phyloP scores from a whole-genome alignment of 805 yeast genomes.

The Alloascoidea africana region DNA sequence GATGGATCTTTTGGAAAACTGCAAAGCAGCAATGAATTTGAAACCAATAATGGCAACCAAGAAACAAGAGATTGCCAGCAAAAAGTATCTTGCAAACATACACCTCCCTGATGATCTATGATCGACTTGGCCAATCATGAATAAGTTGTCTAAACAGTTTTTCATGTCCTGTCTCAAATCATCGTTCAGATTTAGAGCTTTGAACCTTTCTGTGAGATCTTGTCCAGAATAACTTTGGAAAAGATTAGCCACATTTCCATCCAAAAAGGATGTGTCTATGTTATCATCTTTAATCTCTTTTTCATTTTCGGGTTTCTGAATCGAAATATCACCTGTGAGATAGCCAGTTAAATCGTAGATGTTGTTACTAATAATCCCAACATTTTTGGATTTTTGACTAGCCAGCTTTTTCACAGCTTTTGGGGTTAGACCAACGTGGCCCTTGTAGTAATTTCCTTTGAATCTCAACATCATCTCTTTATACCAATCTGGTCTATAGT shows the following conservation, averaged over 20 bases:
- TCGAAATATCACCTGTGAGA: slow-evolving; percentile 18
- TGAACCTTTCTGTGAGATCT: slow-evolving; percentile 17
- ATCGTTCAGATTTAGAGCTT: slow-evolving; percentile 12
- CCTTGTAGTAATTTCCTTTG: slow-evolving; percentile 18
- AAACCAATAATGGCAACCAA: slow-evolving; percentile 19
- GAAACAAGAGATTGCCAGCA: slow-evolving; percentile 22
- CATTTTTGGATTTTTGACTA: slow-evolving; percentile 9
- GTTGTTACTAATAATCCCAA: slow-evolving; percentile 20
- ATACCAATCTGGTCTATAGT: slow-evolving; percentile 27
- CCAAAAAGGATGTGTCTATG: slow-evolving; percentile 18
- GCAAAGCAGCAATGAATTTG: slow-evolving; percentile 25
- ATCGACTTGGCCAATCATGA: slow-evolving; percentile 24
- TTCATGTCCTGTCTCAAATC: slow-evolving; percentile 13
- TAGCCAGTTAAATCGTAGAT: slow-evolving; percentile 23
- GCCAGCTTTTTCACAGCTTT: slow-evolving; percentile 14
- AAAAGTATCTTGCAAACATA: slow-evolving; percentile 24
- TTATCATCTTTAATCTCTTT: slow-evolving; percentile 8
- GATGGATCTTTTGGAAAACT: slow-evolving; percentile 17
- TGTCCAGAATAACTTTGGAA: slow-evolving; percentile 20
- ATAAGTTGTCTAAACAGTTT: slow-evolving; percentile 22
- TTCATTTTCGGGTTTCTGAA: slow-evolving; percentile 15
- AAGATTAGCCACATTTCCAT: slow-evolving; percentile 13
- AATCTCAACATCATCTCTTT: slow-evolving; percentile 20
- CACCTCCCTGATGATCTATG: slow-evolving; percentile 22
- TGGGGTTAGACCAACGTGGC: slow-evolving; percentile 22